These are phyloP conservation scores for Luffa acutangula DNA, from an alignment of 306 rosid species.

Conservation along the genomic window DNA sequence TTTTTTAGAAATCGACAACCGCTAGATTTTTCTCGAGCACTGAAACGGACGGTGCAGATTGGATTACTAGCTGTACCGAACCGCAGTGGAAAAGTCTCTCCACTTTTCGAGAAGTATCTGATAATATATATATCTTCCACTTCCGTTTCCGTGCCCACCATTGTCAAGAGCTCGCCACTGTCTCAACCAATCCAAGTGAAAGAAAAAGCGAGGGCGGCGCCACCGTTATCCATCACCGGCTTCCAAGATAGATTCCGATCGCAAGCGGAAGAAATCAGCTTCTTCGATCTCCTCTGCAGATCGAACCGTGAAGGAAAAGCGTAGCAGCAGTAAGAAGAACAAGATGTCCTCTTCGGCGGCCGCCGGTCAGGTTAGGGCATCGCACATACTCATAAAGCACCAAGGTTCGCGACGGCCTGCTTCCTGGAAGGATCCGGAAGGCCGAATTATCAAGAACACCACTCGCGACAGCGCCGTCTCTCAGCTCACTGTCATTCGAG, in stretches of 20 bases:
- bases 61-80: neutral
- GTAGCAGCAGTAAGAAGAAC: slow-evolving; percentile 25
- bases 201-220: neutral
- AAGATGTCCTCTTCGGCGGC: slow-evolving; percentile 57
- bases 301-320: slow-evolving; percentile 40
- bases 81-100: neutral
- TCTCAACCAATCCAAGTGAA: slow-evolving; percentile 3
- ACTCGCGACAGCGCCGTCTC: slow-evolving; percentile 65
- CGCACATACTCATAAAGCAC: slow-evolving; percentile 90
- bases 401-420: slow-evolving; percentile 85
- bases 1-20: neutral
- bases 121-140: neutral
- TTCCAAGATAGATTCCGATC: slow-evolving; percentile 64
- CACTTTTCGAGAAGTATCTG: neutral
- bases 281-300: slow-evolving; percentile 39
- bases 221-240: neutral
- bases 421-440: slow-evolving; percentile 99
- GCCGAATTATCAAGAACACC: slow-evolving; percentile 56
- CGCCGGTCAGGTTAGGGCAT: slow-evolving; percentile 67
- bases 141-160: neutral
- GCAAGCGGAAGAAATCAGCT: slow-evolving; percentile 56
- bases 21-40: neutral
- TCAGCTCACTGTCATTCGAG: slow-evolving; percentile 48
- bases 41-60: neutral
- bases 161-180: neutral